phyloP scores from a whole-genome alignment of 257 asterid genomes.

The Craterostigma plantagineum region DNA sequence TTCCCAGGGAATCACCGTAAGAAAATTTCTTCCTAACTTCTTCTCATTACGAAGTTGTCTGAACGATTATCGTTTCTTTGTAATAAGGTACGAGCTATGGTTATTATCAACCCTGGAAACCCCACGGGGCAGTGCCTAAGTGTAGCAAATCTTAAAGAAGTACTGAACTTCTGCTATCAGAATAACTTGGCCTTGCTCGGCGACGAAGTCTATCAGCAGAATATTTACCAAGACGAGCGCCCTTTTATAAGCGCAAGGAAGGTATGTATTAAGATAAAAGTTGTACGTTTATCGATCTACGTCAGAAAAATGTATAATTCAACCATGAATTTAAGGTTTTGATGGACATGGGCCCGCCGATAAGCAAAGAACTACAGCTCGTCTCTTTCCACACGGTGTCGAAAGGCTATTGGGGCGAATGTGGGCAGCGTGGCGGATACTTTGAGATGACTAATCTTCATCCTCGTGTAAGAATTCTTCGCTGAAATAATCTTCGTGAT shows the following conservation, averaged over 20 bases:
- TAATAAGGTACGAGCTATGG: slow-evolving; percentile 92
- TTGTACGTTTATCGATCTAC: no score
- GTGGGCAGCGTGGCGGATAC: slow-evolving; percentile 99
- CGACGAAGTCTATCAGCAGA: slow-evolving; percentile 98
- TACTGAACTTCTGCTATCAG: slow-evolving; percentile 56
- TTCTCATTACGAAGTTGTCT: no score
- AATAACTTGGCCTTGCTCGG: slow-evolving; percentile 76
- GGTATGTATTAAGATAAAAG: no score
- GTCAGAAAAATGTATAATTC: no score
- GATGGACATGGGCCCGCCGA: slow-evolving; percentile 77
- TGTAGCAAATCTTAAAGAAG: slow-evolving; percentile 52
- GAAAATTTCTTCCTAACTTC: slow-evolving; percentile 12
- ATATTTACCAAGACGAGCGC: slow-evolving; percentile 92
- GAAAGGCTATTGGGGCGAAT: slow-evolving; percentile 92
- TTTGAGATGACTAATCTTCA: slow-evolving; percentile 92
- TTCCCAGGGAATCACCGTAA: slow-evolving; percentile 72
- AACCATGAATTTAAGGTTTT: slow-evolving; percentile 36
- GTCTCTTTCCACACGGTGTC: slow-evolving; percentile 96
- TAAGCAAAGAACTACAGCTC: slow-evolving; percentile 71
- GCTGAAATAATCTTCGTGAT: neutral
- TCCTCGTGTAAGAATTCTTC: slow-evolving; percentile 43
- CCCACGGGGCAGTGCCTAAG: slow-evolving; percentile 98
- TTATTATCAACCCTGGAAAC: slow-evolving; percentile 94
- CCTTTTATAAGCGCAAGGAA: slow-evolving; percentile 83
- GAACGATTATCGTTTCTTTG: slow-evolving; percentile 6